Percentiles rank a stretch among this genome's conserved stretches.
phyloP scores from a whole-genome alignment of 176 grass and related monocot genomes.

The Olyra latifolia region DNA sequence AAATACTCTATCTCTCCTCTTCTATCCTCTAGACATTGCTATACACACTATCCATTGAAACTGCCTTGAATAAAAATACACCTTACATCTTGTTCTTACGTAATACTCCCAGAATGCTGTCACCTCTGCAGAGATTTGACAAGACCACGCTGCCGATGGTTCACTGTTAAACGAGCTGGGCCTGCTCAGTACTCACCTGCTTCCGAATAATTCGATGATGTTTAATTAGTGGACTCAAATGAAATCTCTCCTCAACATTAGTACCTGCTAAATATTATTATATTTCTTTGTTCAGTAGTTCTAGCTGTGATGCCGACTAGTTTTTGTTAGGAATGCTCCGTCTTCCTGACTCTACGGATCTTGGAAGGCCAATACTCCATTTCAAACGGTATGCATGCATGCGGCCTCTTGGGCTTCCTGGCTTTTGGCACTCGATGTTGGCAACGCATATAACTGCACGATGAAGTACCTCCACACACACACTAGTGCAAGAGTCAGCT shows the following conservation, averaged over 20 bases:
- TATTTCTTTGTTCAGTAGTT: background rate
- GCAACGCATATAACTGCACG: background rate
- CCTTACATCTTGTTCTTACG: background rate
- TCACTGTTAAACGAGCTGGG: background rate
- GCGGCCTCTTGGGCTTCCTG: background rate
- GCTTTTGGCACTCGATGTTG: conserved; percentile 6
- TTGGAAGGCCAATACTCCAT: conserved; percentile 12
- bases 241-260: background rate
- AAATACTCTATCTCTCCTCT: too few relatives aligned
- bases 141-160: conserved; percentile 1
- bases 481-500: conserved; percentile 20
- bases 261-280: background rate
- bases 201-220: background rate
- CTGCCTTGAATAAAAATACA: background rate
- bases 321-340: conserved; percentile 10
- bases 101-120: background rate
- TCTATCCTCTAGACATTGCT: too few relatives aligned
- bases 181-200: background rate
- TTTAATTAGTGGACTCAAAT: background rate
- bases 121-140: conserved; percentile 20
- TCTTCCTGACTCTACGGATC: conserved; percentile 10
- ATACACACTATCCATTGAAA: too few relatives aligned
- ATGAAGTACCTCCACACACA: background rate
- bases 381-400: conserved; percentile 1
- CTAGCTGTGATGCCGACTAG: background rate